These are phyloP conservation scores for Hymenochaete sp. DNA, from an alignment of 1,284 basidiomycete species.

Conservation along the genomic window DNA sequence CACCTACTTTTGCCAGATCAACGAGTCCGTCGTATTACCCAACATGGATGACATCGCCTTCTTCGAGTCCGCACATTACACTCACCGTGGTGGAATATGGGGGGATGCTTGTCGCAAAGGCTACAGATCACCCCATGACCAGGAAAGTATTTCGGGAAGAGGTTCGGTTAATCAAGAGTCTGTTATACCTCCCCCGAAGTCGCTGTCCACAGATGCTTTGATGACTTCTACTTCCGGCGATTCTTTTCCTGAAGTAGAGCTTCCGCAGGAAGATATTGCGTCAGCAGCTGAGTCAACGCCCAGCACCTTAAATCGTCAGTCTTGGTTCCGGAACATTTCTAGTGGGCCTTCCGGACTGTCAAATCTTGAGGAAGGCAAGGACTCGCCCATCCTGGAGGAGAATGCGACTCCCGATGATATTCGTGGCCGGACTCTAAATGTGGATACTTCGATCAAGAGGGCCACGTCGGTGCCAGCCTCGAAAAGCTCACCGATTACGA, in stretches of 20 bases:
- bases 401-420: conserved; percentile 18
- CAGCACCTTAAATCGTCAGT: conserved; percentile 27
- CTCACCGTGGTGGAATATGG: conserved; percentile 85
- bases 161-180: conserved; percentile 18
- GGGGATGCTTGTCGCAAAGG: conserved; percentile 56
- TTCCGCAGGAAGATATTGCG: conserved; percentile 2
- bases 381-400: not conserved
- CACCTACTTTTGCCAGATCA: conserved; percentile 47
- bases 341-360: conserved; percentile 25
- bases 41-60: conserved; percentile 98
- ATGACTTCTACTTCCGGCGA: conserved; percentile 1
- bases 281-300: conserved; percentile 9
- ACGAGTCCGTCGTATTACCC: conserved; percentile 89
- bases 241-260: not conserved
- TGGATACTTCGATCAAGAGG: conserved; percentile 7
- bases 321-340: conserved; percentile 30
- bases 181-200: conserved; percentile 19
- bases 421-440: conserved; percentile 9
- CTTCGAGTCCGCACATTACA: conserved; percentile 69
- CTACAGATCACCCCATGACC: not conserved
- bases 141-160: conserved; percentile 19
- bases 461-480: conserved; percentile 16
- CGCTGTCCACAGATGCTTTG: conserved; percentile 28
- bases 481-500: conserved; percentile 7
- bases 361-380: conserved; percentile 24